These are phyloP conservation scores for Colletotrichum musae DNA, from an alignment of 2,329 filamentous ascomycete species.

Conservation along the genomic window DNA sequence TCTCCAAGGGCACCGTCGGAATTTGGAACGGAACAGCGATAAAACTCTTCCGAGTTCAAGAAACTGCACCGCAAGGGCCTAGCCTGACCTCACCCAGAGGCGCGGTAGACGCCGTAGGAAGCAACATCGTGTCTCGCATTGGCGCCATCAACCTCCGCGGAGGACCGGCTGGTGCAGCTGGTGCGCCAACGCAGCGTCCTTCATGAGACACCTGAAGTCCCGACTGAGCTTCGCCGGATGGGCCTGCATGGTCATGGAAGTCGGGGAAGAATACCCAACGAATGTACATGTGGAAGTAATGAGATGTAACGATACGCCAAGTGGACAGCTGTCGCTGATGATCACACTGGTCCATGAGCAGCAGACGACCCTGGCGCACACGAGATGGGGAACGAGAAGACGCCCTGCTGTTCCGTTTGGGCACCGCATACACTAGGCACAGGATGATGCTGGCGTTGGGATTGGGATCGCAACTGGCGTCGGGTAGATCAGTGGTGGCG, in stretches of 20 bases:
- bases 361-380: background rate
- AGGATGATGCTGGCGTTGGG: slow-evolving; percentile 21
- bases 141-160: slow-evolving; percentile 83
- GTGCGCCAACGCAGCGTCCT: slow-evolving; percentile 25
- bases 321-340: background rate
- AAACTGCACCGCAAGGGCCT: slow-evolving; percentile 84
- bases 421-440: background rate
- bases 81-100: slow-evolving; percentile 88
- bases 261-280: background rate
- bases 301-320: background rate
- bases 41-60: slow-evolving; percentile 90
- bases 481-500: slow-evolving; percentile 26
- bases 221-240: background rate
- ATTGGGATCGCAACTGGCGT: slow-evolving; percentile 23
- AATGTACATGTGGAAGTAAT: slow-evolving; percentile 19
- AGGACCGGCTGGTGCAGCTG: slow-evolving; percentile 45
- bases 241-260: background rate
- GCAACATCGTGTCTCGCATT: slow-evolving; percentile 88
- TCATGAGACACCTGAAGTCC: background rate
- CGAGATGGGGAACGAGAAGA: background rate
- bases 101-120: slow-evolving; percentile 93
- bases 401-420: background rate
- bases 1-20: slow-evolving; percentile 88
- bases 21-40: slow-evolving; percentile 95
- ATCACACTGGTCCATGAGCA: background rate